Evolutionary conservation across 2,329 filamentous ascomycete species (phyloP).

Genomic region (Remersonia thermophila): DNA sequence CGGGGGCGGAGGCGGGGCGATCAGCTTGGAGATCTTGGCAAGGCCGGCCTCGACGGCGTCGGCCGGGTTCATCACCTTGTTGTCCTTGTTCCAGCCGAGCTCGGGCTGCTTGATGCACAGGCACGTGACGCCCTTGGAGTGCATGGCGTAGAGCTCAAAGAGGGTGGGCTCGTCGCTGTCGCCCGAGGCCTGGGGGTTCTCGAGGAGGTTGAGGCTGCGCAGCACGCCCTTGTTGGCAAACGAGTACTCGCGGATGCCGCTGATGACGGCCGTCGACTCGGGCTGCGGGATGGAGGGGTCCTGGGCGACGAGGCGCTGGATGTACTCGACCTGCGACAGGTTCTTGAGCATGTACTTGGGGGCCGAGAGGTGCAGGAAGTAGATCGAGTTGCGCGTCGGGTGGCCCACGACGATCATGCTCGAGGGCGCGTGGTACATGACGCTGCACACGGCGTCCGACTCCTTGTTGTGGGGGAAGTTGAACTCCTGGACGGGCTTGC

Average conservation of each 20-base stretch:
- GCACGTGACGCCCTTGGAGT: slow-evolving; percentile 92
- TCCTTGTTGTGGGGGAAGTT: slow-evolving; percentile 93
- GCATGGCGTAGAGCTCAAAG: slow-evolving; percentile 95
- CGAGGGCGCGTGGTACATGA: slow-evolving; percentile 83
- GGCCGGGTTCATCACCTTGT: slow-evolving; percentile 69
- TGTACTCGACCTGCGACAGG: slow-evolving; percentile 79
- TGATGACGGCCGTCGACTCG: slow-evolving; percentile 94
- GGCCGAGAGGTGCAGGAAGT: slow-evolving; percentile 89
- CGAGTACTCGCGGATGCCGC: slow-evolving; percentile 89
- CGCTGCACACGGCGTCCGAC: slow-evolving; percentile 94
- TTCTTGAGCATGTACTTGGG: slow-evolving; percentile 78
- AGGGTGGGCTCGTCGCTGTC: slow-evolving; percentile 58
- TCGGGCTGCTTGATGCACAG: slow-evolving; percentile 77
- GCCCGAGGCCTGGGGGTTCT: slow-evolving; percentile 51
- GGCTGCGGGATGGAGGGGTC: slow-evolving; percentile 66
- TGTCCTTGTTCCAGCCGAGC: slow-evolving; percentile 82
- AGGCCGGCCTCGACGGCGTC: slow-evolving; percentile 64
- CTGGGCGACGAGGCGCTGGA: slow-evolving; percentile 62
- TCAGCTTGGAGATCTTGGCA: slow-evolving; percentile 63
- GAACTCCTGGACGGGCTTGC: slow-evolving; percentile 92
- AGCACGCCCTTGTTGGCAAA: slow-evolving; percentile 77
- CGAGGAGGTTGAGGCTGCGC: slow-evolving; percentile 80
- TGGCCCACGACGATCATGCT: slow-evolving; percentile 93
- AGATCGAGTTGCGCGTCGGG: slow-evolving; percentile 92
- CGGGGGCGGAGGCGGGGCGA: slow-evolving; percentile 34